Evolutionary conservation across 305 asterid genomes (phyloP).

Genomic region (Solanum chacoense): DNA sequence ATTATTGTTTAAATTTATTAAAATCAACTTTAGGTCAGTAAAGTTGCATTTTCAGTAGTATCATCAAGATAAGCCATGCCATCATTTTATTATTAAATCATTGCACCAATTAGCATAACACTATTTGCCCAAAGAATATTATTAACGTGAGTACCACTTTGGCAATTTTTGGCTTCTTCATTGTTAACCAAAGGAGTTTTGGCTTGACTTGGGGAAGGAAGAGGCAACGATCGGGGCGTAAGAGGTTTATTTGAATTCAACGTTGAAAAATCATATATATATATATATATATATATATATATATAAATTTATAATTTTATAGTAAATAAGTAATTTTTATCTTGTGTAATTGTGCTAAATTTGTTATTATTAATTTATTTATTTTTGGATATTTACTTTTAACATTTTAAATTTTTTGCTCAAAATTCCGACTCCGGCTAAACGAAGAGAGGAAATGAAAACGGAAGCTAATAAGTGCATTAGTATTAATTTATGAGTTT

Average conservation of each 20-base stretch:
- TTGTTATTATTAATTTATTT: background rate
- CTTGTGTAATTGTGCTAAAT: background rate
- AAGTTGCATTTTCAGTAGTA: background rate
- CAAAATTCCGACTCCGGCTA: background rate
- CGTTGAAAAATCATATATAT: background rate
- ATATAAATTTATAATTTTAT: background rate
- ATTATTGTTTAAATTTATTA: background rate
- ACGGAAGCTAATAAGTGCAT: background rate
- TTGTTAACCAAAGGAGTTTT: background rate
- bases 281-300: no score
- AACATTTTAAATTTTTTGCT: no score
- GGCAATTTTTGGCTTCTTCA: background rate
- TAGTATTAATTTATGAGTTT: background rate
- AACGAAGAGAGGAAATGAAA: no score
- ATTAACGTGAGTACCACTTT: background rate
- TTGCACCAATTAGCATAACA: background rate
- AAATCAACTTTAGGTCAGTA: background rate
- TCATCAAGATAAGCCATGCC: background rate
- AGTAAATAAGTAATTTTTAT: background rate
- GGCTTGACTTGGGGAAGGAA: background rate
- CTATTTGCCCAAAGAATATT: background rate
- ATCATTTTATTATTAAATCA: background rate
- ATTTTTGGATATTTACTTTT: no score
- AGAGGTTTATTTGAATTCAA: background rate
- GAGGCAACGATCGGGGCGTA: fast-evolving